Base-by-base conservation (phyloP, 2,329 filamentous ascomycete genomes). In the Talaromyces islandicus region DNA sequence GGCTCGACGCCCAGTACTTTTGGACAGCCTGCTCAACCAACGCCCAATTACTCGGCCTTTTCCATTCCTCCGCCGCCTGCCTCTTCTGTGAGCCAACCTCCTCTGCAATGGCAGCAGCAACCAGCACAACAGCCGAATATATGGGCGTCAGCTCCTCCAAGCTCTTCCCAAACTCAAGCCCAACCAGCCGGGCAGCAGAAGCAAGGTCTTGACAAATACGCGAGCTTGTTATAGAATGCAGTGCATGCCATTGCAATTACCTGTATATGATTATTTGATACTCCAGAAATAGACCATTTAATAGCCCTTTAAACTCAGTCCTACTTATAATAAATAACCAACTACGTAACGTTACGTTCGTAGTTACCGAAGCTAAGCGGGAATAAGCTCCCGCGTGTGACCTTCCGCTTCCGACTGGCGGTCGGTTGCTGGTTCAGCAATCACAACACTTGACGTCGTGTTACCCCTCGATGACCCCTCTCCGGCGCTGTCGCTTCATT, bases 151-250 rank as follows among this genome's bases (percentile, higher is more conserved):
- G 67, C 69, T 66, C 56, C 63, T 43, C 63, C 63, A 57, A 55
- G 64, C 25, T 59, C 70, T 50, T 70, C 73, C 48, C 64, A 62
- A 38, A 70, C 73, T 50, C 64, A 62, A 38, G 66, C 64, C n/a
- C 65, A 69, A 55, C 62, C 67, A 19, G 62, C 65, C 48, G 60
- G 61, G 30, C 64, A 69, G 57, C 73, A 67, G 62, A 75, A 71
- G 63, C 69, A 71, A 59, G 82, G 81, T 1, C 67, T 85, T 60
- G 82, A 84, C 69, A 82, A 81, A 62, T 85, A 80, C 67, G 80
- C 84, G 65, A 85, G 82, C 69, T 74, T 85, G 63, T 67, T 85
- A 61, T 85, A 65, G 72, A 51, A 19, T 12, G 25, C 19, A 19
- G n/a, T n/a, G 7, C 6, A n/a, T 24, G 52, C 56, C 30, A 48